Conservation (phyloP, 805 yeast genomes). For the Candida verbasci region DNA sequence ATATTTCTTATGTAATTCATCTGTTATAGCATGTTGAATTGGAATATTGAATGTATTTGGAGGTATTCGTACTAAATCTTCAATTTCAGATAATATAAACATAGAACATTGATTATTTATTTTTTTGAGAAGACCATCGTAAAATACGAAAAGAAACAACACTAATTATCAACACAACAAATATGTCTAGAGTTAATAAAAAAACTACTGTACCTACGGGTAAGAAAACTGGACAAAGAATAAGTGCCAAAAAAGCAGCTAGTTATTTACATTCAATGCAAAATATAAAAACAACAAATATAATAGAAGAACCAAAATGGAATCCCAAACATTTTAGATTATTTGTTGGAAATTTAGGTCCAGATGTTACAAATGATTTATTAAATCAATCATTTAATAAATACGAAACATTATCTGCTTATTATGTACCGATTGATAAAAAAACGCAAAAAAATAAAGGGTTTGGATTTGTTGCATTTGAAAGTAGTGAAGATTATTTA, state of each 20-base stretch:
- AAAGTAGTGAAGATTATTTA: constrained; percentile 60
- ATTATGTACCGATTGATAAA: constrained; percentile 53
- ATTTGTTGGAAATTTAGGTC: constrained; percentile 72
- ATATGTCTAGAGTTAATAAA: constrained; percentile 1
- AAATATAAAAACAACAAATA: constrained; percentile 1
- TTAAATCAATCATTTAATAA: constrained; percentile 51
- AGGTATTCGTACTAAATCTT: constrained; percentile 83
- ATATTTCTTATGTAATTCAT: constrained; percentile 79
- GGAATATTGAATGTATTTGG: constrained; percentile 79
- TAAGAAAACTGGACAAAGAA: constrained; percentile 3
- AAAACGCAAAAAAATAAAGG: constrained; percentile 52
- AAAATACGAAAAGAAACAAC: not conserved
- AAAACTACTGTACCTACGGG: constrained; percentile 1
- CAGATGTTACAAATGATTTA: constrained; percentile 57
- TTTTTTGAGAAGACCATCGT: not conserved
- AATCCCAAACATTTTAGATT: constrained; percentile 66
- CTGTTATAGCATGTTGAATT: constrained; percentile 65
- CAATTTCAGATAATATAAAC: constrained; percentile 79
- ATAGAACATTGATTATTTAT: constrained; percentile 36
- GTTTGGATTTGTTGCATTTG: constrained; percentile 71
- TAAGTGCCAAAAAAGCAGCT: constrained; percentile 32
- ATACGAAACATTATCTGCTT: constrained; percentile 53
- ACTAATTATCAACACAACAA: too few relatives aligned
- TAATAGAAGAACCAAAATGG: constrained; percentile 44
- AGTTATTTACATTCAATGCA: constrained; percentile 30